Evolutionary conservation across 2,329 filamentous ascomycete genomes (phyloP).

Genomic region (Colletotrichum noveboracense): DNA sequence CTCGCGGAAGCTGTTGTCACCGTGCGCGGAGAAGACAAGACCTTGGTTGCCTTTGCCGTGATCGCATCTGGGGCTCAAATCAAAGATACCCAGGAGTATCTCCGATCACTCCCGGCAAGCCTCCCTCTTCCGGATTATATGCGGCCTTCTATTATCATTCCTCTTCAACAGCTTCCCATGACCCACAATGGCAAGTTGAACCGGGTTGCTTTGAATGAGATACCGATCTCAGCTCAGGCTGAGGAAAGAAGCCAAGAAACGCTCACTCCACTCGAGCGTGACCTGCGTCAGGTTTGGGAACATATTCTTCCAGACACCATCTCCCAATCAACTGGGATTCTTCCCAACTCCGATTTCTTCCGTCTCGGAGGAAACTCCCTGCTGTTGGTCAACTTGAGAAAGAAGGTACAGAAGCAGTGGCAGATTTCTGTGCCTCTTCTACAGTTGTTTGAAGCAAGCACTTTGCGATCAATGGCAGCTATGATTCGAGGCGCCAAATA

Average conservation of each 20-base stretch:
- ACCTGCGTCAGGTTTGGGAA: conserved; percentile 20
- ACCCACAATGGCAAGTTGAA: conserved; percentile 38
- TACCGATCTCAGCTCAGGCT: conserved; percentile 26
- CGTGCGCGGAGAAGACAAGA: conserved; percentile 20
- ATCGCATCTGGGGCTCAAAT: conserved; percentile 5
- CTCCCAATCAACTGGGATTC: conserved; percentile 21
- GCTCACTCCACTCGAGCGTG: neutral
- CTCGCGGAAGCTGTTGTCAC: conserved; percentile 28
- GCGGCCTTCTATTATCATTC: conserved; percentile 32
- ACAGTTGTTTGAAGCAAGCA: conserved; percentile 41
- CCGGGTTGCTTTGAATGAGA: conserved; percentile 25
- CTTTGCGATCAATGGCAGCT: conserved; percentile 43
- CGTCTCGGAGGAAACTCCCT: conserved; percentile 45
- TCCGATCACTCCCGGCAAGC: conserved; percentile 14
- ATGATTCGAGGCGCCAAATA: conserved; percentile 25
- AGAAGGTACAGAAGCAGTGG: conserved; percentile 36
- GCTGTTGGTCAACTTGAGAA: conserved; percentile 42
- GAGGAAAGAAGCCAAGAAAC: neutral
- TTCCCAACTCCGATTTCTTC: conserved; percentile 42
- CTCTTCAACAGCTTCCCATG: conserved; percentile 32
- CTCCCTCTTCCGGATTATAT: conserved; percentile 39
- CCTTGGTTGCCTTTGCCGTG: conserved; percentile 34
- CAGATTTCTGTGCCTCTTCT: conserved; percentile 33
- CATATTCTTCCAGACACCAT: conserved; percentile 26
- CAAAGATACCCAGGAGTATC: neutral